Evolutionary conservation across 2,329 filamentous ascomycete genomes (phyloP).

Genomic region (Arthroderma uncinatum): DNA sequence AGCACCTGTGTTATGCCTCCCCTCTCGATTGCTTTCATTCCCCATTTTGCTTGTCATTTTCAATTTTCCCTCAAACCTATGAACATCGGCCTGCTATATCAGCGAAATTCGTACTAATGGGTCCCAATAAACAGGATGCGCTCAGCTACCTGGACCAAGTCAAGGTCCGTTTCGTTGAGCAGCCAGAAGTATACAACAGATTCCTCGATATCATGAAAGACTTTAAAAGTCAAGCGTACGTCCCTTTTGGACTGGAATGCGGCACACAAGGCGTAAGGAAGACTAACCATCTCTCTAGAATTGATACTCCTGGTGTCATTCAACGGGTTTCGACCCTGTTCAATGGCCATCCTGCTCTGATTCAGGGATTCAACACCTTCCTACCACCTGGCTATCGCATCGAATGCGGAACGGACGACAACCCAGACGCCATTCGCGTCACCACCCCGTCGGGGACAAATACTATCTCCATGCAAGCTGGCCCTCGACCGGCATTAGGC

Average conservation of each 20-base stretch:
- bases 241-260: constrained; percentile 17
- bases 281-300: constrained; percentile 38
- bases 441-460: constrained; percentile 98
- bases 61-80: background rate
- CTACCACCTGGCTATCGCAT: constrained; percentile 91
- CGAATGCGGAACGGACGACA: constrained; percentile 85
- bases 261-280: background rate
- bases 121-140: constrained; percentile 53
- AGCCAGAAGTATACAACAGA: constrained; percentile 92
- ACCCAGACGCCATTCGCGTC: constrained; percentile 90
- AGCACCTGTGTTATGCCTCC: background rate
- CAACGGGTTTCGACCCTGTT: constrained; percentile 93
- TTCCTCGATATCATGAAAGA: constrained; percentile 99
- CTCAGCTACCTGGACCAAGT: constrained; percentile 96
- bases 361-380: constrained; percentile 98
- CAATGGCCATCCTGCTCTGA: constrained; percentile 85
- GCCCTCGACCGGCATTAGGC: constrained; percentile 28
- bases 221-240: constrained; percentile 92
- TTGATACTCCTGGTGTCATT: constrained; percentile 95
- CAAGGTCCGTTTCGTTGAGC: constrained; percentile 93
- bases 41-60: background rate
- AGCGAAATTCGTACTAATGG: constrained; percentile 11
- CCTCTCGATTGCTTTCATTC: background rate
- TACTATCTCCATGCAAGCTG: constrained; percentile 65
- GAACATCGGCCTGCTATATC: background rate